phyloP scores from a whole-genome alignment of 202 grass and related monocot genomes.

The Tripidium arundinaceum region DNA sequence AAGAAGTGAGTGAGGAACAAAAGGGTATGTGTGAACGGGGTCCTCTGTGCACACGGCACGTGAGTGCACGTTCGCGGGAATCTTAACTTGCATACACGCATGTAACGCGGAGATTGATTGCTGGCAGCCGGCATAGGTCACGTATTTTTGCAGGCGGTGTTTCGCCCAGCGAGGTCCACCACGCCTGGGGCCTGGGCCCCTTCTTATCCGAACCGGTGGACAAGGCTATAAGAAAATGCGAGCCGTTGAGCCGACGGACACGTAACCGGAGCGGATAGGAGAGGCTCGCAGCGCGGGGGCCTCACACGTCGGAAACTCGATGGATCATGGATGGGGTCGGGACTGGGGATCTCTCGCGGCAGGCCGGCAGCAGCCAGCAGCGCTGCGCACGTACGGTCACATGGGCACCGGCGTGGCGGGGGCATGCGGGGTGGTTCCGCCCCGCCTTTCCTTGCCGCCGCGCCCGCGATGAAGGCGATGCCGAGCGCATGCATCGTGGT shows the following conservation, averaged over 20 bases:
- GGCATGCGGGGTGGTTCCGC: not conserved
- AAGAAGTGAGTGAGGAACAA: not conserved
- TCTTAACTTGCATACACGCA: not conserved
- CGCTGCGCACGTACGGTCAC: constrained; percentile 11
- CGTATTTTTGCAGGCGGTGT: not conserved
- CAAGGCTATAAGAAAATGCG: not conserved
- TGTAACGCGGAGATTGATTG: not conserved
- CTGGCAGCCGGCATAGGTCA: not conserved
- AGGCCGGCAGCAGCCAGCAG: not conserved
- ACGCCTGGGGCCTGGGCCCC: too few relatives aligned
- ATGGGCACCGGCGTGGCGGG: constrained; percentile 19
- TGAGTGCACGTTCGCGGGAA: constrained; percentile 14
- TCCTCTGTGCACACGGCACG: constrained; percentile 1
- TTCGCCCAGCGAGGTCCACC: not conserved
- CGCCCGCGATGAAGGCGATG: not conserved
- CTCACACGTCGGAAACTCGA: too few relatives aligned
- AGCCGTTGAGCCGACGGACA: not conserved
- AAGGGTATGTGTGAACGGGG: constrained; percentile 3
- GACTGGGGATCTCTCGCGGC: too few relatives aligned
- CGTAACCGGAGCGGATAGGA: not conserved
- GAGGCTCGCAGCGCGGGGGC: not conserved
- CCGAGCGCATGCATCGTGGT: constrained; percentile 26
- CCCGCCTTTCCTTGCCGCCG: not conserved
- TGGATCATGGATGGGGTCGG: too few relatives aligned
- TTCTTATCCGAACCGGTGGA: constrained; percentile 7